phyloP scores from a whole-genome alignment of 129 eudicot genomes.

The Escallonia rubra region DNA sequence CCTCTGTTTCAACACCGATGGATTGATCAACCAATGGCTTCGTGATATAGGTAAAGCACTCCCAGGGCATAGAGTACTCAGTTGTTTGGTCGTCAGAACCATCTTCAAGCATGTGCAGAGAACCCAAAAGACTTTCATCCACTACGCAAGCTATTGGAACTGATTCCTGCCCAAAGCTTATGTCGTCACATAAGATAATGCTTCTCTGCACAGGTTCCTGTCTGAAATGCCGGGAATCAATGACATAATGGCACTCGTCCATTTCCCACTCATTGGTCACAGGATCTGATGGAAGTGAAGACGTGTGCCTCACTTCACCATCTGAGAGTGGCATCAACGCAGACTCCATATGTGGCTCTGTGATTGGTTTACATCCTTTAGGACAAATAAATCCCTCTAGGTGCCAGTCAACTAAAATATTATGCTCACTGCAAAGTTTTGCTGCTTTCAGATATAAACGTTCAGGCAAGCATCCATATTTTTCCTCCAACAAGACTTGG shows the following conservation, averaged over 20 bases:
- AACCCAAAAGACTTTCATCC: constrained; percentile 76
- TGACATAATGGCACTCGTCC: constrained; percentile 80
- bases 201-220: constrained; percentile 48
- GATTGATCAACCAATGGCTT: constrained; percentile 69
- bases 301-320: constrained; percentile 13
- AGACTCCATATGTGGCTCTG: constrained; percentile 24
- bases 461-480: constrained; percentile 71
- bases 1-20: constrained; percentile 57
- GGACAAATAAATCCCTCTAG: constrained; percentile 67
- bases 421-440: constrained; percentile 86
- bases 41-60: constrained; percentile 67
- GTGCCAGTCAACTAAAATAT: constrained; percentile 69
- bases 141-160: constrained; percentile 83
- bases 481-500: constrained; percentile 58
- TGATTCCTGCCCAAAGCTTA: constrained; percentile 80
- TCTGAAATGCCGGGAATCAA: constrained; percentile 55
- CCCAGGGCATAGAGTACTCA: constrained; percentile 78
- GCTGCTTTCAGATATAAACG: constrained; percentile 85
- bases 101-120: constrained; percentile 40
- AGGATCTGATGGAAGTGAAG: constrained; percentile 12
- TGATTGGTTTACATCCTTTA: constrained; percentile 53
- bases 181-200: constrained; percentile 81
- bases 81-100: constrained; percentile 49
- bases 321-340: constrained; percentile 33
- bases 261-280: constrained; percentile 53